phyloP scores from a whole-genome alignment of 2,329 filamentous ascomycete genomes.

The Colletotrichum brevisporum region DNA sequence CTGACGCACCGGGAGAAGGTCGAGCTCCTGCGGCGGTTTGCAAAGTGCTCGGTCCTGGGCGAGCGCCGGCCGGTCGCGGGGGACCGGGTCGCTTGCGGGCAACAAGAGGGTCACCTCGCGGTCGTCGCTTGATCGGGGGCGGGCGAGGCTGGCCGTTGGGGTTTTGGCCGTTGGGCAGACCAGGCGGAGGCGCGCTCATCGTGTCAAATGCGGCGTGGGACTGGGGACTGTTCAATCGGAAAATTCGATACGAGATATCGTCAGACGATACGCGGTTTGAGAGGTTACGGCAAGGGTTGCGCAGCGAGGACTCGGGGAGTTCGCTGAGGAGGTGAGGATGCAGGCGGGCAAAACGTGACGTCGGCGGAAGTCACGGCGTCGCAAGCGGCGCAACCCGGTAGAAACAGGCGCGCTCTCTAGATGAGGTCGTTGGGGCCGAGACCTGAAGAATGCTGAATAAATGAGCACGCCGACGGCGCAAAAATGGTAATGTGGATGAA shows the following conservation, averaged over 20 bases:
- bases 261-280: background rate
- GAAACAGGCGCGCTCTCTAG: background rate
- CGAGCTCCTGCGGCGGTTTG: constrained; percentile 40
- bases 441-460: background rate
- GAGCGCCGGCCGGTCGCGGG: constrained; percentile 46
- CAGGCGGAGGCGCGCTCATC: constrained; percentile 62
- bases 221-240: background rate
- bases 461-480: no score
- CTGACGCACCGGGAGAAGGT: constrained; percentile 28
- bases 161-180: constrained; percentile 47
- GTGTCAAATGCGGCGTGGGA: constrained; percentile 33
- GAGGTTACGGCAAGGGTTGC: background rate
- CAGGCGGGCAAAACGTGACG: constrained; percentile 1
- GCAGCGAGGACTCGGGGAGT: background rate
- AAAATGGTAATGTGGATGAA: no score
- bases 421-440: background rate
- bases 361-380: constrained; percentile 4
- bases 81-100: constrained; percentile 67
- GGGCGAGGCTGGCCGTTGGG: constrained; percentile 54
- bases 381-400: constrained; percentile 2
- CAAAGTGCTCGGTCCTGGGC: constrained; percentile 45
- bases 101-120: constrained; percentile 74
- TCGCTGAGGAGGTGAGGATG: background rate
- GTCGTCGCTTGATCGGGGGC: constrained; percentile 59
- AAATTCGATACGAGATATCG: background rate